Evolutionary conservation across 306 rosid genomes (phyloP), one percentile per base, ranked within the genome.

Genomic region (Hippophae gyantsensis): DNA sequence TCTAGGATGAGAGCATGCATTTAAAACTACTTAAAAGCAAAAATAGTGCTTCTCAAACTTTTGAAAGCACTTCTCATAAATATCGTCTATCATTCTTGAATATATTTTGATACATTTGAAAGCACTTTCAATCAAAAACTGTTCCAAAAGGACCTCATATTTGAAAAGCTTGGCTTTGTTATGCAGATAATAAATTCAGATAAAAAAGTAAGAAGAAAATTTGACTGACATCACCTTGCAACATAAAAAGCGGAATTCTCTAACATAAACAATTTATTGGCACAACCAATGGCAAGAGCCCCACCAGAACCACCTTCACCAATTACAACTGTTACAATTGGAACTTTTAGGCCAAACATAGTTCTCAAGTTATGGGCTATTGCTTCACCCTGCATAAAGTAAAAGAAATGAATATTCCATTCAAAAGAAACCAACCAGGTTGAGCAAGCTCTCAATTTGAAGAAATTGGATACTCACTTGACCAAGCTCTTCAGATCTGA

Each of bases 261-360:
- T 70, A 92, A 96, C 99, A 92, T 88, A 45, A 92, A 73, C 76
- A 92, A 70, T 73, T 82, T 92, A 79, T 88, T 92, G 56, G 84
- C 99, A 80, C 99, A 92, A 53, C 89, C 99, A 60, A 92, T 92
- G 70, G 96, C 99, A 61, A 92, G 96, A 49, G 99, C 99, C 72
- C 99, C 99, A 60, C 99, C 99, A 63, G 99, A 92, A 53, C 99
- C 99, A 63, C 99, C 99, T 86, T 92, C 99, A 56, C 99, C 99
- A 50, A 92, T 85, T 75, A 92, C 95, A 49, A 92, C 83, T 43
- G 96, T 83, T 52, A 92, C 32, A 62, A 92, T 47, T 27, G 99
- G 99, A 65, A 92, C 99, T 80, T 88, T 92, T 72, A 92, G 78
- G 64, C 94, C 99, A 61, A 92, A 88, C 99, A 88, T 92, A 54